phyloP scores from a whole-genome alignment of 2,329 filamentous ascomycete genomes.

The Podosphaera xanthii region DNA sequence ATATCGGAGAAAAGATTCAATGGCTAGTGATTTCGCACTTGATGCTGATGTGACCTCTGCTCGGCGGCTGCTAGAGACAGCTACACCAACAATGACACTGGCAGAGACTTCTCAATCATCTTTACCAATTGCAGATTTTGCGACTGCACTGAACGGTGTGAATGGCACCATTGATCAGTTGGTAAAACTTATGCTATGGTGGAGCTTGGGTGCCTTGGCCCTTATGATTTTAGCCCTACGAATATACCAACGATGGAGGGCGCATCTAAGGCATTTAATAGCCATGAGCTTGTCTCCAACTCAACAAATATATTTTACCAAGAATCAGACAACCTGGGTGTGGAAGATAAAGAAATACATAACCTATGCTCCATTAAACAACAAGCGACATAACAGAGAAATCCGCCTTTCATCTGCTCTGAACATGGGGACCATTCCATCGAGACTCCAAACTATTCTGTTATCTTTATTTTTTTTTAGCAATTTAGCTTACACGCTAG shows the following conservation, averaged over 20 bases:
- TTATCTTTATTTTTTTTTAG: slow-evolving; percentile 32
- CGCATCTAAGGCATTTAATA: slow-evolving; percentile 33
- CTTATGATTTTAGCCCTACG: slow-evolving; percentile 30
- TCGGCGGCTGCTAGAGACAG: not conserved
- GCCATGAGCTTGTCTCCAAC: slow-evolving; percentile 30
- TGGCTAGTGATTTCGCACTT: not conserved
- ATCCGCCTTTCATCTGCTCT: slow-evolving; percentile 36
- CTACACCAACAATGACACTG: slow-evolving; percentile 2
- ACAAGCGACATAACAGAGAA: slow-evolving; percentile 44
- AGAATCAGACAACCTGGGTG: slow-evolving; percentile 33
- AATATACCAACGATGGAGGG: slow-evolving; percentile 29
- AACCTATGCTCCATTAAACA: slow-evolving; percentile 38
- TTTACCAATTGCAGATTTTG: slow-evolving; percentile 31
- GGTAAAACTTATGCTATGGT: slow-evolving; percentile 35
- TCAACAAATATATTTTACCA: slow-evolving; percentile 35
- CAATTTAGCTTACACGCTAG: slow-evolving; percentile 39
- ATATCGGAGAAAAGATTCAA: not conserved
- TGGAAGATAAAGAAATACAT: slow-evolving; percentile 38
- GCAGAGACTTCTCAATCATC: slow-evolving; percentile 13
- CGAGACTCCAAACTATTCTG: slow-evolving; percentile 36
- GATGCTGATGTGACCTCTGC: not conserved
- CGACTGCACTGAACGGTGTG: slow-evolving; percentile 34
- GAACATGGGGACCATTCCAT: slow-evolving; percentile 40
- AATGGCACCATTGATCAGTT: slow-evolving; percentile 33
- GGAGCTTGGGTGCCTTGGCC: slow-evolving; percentile 32